phyloP scores from a whole-genome alignment of 208 protist species.

The Leptomonas seymouri region DNA sequence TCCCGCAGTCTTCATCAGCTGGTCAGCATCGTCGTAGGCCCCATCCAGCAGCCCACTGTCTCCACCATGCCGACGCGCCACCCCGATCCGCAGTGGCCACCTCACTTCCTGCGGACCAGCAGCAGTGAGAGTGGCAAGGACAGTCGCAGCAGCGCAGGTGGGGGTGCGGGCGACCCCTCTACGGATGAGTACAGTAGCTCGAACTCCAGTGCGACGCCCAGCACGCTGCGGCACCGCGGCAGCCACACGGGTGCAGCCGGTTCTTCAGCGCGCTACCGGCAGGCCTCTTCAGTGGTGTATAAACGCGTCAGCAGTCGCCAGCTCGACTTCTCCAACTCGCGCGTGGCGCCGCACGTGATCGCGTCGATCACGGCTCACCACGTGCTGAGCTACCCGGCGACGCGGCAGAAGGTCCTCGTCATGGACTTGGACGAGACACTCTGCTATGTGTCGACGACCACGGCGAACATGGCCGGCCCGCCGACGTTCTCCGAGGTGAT shows the following conservation, averaged over 20 bases:
- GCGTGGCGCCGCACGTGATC: constrained; percentile 53
- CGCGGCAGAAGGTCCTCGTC: constrained; percentile 89
- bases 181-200: constrained; percentile 84
- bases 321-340: constrained; percentile 52
- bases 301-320: constrained; percentile 65
- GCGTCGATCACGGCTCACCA: constrained; percentile 83
- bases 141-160: background rate
- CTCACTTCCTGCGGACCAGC: constrained; percentile 53
- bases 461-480: constrained; percentile 54
- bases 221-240: constrained; percentile 24
- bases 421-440: constrained; percentile 92
- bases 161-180: constrained; percentile 24
- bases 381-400: constrained; percentile 86
- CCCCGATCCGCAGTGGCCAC: constrained; percentile 79
- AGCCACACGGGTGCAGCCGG: background rate
- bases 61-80: constrained; percentile 67
- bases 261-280: constrained; percentile 25
- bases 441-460: constrained; percentile 79
- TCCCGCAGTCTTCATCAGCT: constrained; percentile 72
- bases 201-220: constrained; percentile 33
- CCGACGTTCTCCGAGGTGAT: constrained; percentile 91
- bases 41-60: constrained; percentile 80
- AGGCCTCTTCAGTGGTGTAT: constrained; percentile 66
- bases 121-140: background rate
- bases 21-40: constrained; percentile 75